phyloP scores from a whole-genome alignment of 2,329 filamentous ascomycete species.

The Hypoxylon sp. region DNA sequence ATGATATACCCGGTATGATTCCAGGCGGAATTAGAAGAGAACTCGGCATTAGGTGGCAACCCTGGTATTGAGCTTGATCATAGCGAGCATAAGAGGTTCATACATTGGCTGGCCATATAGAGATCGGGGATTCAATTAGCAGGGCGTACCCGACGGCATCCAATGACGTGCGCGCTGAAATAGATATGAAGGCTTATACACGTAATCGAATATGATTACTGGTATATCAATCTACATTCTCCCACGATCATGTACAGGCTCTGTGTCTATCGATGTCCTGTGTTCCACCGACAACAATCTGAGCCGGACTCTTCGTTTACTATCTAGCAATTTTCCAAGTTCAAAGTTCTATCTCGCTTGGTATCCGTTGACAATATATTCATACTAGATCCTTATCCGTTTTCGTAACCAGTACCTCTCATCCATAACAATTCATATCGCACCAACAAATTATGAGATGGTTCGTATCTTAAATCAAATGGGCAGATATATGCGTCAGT shows the following conservation, averaged over 20 bases:
- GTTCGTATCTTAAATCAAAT: not conserved
- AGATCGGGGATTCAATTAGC: not conserved
- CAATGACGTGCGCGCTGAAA: not conserved
- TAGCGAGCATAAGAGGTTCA: not conserved
- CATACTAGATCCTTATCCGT: not conserved
- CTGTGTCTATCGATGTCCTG: conserved; percentile 2
- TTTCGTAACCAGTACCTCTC: not conserved
- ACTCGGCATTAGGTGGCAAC: not conserved
- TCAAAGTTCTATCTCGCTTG: not conserved
- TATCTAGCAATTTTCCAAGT: not conserved
- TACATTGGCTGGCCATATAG: not conserved
- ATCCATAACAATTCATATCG: conserved; percentile 10
- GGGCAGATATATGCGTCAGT: not conserved
- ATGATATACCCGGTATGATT: conserved; percentile 5
- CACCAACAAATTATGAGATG: not conserved
- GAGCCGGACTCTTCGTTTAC: conserved; percentile 4
- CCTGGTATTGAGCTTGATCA: not conserved
- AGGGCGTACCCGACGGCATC: not conserved
- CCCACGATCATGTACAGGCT: not conserved
- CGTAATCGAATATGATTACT: not conserved
- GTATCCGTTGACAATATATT: not conserved
- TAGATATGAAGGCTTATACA: not conserved
- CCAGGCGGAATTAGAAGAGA: not conserved
- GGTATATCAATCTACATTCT: not conserved
- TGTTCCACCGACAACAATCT: conserved; percentile 1